Evolutionary conservation across 805 yeast species (phyloP).

Genomic region (Zygosaccharomyces bisporus): DNA sequence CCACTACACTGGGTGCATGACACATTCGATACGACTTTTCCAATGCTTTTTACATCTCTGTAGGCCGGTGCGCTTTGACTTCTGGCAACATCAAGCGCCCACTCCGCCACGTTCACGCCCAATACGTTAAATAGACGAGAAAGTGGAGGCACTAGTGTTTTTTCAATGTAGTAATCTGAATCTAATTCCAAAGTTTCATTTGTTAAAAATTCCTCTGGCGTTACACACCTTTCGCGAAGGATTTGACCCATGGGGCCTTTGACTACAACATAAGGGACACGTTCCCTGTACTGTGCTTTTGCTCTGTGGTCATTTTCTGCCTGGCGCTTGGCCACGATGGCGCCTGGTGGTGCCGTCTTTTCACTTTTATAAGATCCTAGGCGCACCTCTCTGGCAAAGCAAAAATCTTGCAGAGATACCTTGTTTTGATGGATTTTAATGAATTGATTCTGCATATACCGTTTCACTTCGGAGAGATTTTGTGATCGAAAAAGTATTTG

Average conservation of each 20-base stretch:
- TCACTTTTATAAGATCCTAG: conserved; percentile 78
- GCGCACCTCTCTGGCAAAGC: conserved; percentile 87
- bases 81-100: conserved; percentile 71
- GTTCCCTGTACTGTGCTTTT: conserved; percentile 82
- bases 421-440: conserved; percentile 57
- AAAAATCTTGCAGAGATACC: conserved; percentile 73
- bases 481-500: conserved; percentile 65
- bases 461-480: conserved; percentile 67
- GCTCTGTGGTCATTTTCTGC: conserved; percentile 63
- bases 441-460: conserved; percentile 64
- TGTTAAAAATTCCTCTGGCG: conserved; percentile 70
- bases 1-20: conserved; percentile 34
- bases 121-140: conserved; percentile 76
- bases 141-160: conserved; percentile 84
- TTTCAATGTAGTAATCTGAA: conserved; percentile 77
- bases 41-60: conserved; percentile 11
- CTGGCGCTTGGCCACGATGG: conserved; percentile 65
- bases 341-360: conserved; percentile 83
- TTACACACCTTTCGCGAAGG: conserved; percentile 69
- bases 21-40: conserved; percentile 23
- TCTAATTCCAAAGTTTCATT: conserved; percentile 51
- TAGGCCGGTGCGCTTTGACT: conserved; percentile 2
- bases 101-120: conserved; percentile 73
- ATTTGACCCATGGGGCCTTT: conserved; percentile 53
- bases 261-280: conserved; percentile 82